Evolutionary conservation across 73 alveolate species (phyloP).

Genomic region (Stentor roeselii): DNA sequence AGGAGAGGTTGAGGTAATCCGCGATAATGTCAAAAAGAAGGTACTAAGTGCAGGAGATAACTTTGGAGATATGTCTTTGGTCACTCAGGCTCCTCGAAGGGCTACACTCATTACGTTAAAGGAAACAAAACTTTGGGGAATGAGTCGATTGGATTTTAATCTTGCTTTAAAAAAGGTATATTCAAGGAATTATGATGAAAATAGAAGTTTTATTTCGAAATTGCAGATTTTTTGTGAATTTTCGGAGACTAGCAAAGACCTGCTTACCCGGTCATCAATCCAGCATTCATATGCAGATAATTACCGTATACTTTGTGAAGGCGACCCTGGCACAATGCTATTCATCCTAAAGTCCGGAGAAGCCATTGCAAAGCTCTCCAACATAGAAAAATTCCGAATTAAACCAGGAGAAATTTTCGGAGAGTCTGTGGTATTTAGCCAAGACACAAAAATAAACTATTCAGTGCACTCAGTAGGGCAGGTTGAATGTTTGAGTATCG

Average conservation of each 20-base stretch:
- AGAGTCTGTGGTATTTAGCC: slow-evolving; percentile 30
- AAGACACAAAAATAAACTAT: slow-evolving; percentile 41
- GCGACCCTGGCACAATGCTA: slow-evolving; percentile 72
- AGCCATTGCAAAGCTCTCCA: slow-evolving; percentile 51
- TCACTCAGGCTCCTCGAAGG: slow-evolving; percentile 84
- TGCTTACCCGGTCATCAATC: background rate
- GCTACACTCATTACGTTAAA: slow-evolving; percentile 78
- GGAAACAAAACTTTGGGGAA: slow-evolving; percentile 76
- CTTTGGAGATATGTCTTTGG: slow-evolving; percentile 92
- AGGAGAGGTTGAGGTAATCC: background rate
- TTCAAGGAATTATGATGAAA: slow-evolving; percentile 33
- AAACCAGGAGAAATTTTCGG: slow-evolving; percentile 50
- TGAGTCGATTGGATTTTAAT: slow-evolving; percentile 81
- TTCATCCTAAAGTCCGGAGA: slow-evolving; percentile 65
- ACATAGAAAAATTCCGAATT: slow-evolving; percentile 38
- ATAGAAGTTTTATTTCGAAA: slow-evolving; percentile 31
- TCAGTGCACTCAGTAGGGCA: slow-evolving; percentile 24
- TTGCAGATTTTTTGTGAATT: slow-evolving; percentile 25
- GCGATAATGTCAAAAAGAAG: background rate
- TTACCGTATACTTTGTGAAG: slow-evolving; percentile 62
- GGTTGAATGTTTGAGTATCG: background rate
- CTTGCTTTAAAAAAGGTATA: slow-evolving; percentile 35
- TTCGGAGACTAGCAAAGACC: background rate
- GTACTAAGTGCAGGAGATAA: slow-evolving; percentile 59
- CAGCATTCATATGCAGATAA: slow-evolving; percentile 31